Evolutionary conservation across 352 stramenopile genomes (phyloP), one percentile per base, ranked within the genome.

Genomic region (Globisporangium ultimum): DNA sequence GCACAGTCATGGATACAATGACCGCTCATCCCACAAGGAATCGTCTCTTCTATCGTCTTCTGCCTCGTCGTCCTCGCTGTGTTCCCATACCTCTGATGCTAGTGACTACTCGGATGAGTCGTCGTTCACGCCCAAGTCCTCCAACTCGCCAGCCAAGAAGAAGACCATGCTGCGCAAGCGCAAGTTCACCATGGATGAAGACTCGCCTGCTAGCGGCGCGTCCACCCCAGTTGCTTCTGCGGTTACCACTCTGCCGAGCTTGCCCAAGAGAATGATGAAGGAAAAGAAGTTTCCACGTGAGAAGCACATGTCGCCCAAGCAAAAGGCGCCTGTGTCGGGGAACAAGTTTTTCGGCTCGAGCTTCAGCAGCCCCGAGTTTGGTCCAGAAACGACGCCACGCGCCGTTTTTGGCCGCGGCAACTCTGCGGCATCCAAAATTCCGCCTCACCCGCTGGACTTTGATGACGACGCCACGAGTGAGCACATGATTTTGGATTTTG

Each of bases 401-500:
- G 74, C 72, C 38, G 67, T 74, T 63, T 76, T 72, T 48, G 58
- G 58, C 3, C 68, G 74, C 52, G 64, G 49, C 24, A 53, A 21
- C 15, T 41, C 22, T 7, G 22, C 38, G 3, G 36, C 51, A 11
- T 58, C 45, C 38, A 60, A 59, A 42, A 63, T 61, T 34, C 48
- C 58, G n/a, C 59, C 67, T 42, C 68, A 84, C 53, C 76, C 76
- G 49, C 55, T 89, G 20, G 76, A 89, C 52, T 88, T 90, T 65
- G 74, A 72, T 34, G 68, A 71, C 17, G 66, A 80, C 49, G 55
- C 74, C 15, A 43, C 50, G 4, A 59, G 60, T 32, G 61, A 72
- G 38, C 61, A 76, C 63, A 79, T 91, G 79, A 85, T 91, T 55
- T 60, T 94, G 32, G 82, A 94, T 61, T 91, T 92, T 66, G 63